Evolutionary conservation across 2,329 filamentous ascomycete species (phyloP).

Genomic region (Epichloe brachyelytri): DNA sequence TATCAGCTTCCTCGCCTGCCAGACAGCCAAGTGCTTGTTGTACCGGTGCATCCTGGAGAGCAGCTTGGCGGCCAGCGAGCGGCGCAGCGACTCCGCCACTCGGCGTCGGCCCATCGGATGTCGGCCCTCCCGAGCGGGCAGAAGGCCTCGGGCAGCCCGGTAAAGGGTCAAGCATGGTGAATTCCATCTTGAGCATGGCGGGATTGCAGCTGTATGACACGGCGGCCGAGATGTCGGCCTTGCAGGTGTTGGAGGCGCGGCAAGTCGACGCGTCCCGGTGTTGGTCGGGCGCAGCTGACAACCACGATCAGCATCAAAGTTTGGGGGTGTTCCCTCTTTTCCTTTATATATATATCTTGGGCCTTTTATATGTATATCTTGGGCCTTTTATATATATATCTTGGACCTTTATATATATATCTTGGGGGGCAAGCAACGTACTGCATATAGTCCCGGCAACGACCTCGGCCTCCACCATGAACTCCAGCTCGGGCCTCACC

Average conservation of each 20-base stretch:
- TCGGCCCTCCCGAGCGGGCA: conserved; percentile 17
- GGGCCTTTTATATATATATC: no score
- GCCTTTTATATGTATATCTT: neutral
- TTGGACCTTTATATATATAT: no score
- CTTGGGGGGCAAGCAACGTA: conserved; percentile 8
- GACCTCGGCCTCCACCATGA: conserved; percentile 15
- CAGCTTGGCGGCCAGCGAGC: conserved; percentile 12
- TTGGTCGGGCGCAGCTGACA: neutral
- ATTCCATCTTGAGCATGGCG: conserved; percentile 16
- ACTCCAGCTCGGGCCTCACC: conserved; percentile 16
- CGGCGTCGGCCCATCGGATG: conserved; percentile 12
- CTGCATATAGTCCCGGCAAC: conserved; percentile 16
- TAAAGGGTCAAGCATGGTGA: conserved; percentile 12
- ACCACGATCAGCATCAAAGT: neutral
- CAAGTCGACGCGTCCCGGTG: conserved; percentile 9
- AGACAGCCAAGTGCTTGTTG: conserved; percentile 21
- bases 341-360: neutral
- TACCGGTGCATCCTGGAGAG: conserved; percentile 15
- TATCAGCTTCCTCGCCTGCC: conserved; percentile 15
- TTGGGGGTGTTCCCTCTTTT: no score
- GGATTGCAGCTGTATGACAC: conserved; percentile 16
- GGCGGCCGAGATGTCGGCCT: conserved; percentile 11
- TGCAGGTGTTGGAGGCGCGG: conserved; percentile 8
- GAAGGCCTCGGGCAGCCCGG: conserved; percentile 9
- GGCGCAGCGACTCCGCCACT: conserved; percentile 13